Evolutionary conservation across 768 basidiomycete species (phyloP).

Genomic region (Lactarius deliciosus): DNA sequence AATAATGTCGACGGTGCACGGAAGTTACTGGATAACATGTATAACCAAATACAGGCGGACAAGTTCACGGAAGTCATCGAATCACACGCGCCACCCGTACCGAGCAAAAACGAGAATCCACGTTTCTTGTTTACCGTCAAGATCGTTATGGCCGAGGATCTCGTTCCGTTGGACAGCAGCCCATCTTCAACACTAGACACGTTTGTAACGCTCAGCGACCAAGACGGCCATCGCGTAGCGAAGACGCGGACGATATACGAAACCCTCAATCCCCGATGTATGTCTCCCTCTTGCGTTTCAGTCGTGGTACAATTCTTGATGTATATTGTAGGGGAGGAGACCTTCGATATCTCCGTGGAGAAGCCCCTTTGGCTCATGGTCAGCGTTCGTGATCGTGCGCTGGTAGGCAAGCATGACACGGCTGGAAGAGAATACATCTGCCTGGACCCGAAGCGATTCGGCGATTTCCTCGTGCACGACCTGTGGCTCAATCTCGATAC

Average conservation of each 20-base stretch:
- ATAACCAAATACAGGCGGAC: conserved; percentile 88
- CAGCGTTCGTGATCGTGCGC: conserved; percentile 85
- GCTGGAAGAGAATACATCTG: conserved; percentile 91
- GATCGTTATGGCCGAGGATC: conserved; percentile 84
- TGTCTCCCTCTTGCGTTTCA: conserved; percentile 34
- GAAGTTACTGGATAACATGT: conserved; percentile 89
- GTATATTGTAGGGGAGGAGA: conserved; percentile 80
- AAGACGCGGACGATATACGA: conserved; percentile 98
- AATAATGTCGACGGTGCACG: conserved; percentile 96
- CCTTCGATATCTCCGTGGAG: conserved; percentile 91
- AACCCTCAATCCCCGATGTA: conserved; percentile 84
- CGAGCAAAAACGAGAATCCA: conserved; percentile 63
- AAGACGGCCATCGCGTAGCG: conserved; percentile 82
- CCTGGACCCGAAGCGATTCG: conserved; percentile 84
- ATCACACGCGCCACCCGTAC: conserved; percentile 61
- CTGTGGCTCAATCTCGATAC: conserved; percentile 90
- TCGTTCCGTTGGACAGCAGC: conserved; percentile 73
- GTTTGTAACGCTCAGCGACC: conserved; percentile 93
- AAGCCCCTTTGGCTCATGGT: conserved; percentile 97
- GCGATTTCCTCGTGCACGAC: conserved; percentile 88
- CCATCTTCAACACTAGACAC: conserved; percentile 84
- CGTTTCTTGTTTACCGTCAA: conserved; percentile 92
- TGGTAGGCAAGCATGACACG: conserved; percentile 91
- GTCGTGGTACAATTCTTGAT: conserved; percentile 22
- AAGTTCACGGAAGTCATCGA: conserved; percentile 67